Evolutionary conservation across 2,329 filamentous ascomycete species (phyloP).

Genomic region (Cercospora berteroae): DNA sequence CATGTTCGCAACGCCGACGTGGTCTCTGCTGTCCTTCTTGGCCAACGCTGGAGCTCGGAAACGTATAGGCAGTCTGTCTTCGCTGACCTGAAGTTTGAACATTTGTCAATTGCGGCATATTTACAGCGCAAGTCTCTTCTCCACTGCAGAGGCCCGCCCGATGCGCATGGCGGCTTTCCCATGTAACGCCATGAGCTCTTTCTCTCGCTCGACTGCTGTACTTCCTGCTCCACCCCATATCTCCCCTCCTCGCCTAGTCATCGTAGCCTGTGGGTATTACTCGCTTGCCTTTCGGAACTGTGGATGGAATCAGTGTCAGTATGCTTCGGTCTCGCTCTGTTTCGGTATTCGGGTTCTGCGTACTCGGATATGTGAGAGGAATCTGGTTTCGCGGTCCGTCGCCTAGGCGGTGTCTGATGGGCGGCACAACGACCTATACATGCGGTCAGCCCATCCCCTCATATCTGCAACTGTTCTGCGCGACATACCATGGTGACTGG

Average conservation of each 20-base stretch:
- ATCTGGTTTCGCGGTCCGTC: slow-evolving; percentile 70
- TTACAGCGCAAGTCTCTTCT: not conserved
- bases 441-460: slow-evolving; percentile 1
- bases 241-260: slow-evolving; percentile 34
- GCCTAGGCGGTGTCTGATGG: slow-evolving; percentile 69
- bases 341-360: slow-evolving; percentile 42
- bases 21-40: not conserved
- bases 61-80: not conserved
- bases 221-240: not conserved
- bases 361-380: slow-evolving; percentile 91
- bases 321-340: not conserved
- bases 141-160: not conserved
- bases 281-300: slow-evolving; percentile 50
- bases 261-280: slow-evolving; percentile 49
- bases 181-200: not conserved
- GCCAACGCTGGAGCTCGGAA: not conserved
- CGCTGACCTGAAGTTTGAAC: not conserved
- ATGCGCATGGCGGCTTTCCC: not conserved
- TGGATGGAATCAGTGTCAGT: not conserved
- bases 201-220: not conserved
- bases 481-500: slow-evolving; percentile 51
- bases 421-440: slow-evolving; percentile 62
- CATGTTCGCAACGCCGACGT: not conserved
- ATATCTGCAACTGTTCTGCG: not conserved
- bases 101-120: not conserved